Conservation (phyloP, 768 basidiomycete genomes). For the Glaciozyma antarctica region DNA sequence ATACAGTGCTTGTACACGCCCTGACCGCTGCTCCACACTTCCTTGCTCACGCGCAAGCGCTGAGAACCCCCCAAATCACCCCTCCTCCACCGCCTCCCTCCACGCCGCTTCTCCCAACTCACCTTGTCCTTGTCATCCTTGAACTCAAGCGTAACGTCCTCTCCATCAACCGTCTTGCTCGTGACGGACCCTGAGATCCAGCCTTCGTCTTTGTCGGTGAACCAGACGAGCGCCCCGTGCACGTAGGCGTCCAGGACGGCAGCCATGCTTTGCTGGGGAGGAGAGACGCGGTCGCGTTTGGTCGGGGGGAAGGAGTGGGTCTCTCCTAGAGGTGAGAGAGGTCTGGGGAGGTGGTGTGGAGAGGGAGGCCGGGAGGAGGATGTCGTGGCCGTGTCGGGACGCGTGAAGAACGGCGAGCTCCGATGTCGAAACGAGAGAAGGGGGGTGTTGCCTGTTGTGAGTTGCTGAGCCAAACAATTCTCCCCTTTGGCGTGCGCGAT, state of each 20-base stretch:
- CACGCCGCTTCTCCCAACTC: slow-evolving; percentile 12
- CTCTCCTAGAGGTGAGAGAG: no score
- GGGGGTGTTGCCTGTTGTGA: no score
- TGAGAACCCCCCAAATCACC: neutral
- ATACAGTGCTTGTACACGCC: neutral
- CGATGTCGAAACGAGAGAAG: no score
- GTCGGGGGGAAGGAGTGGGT: neutral
- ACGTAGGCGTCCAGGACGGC: slow-evolving; percentile 10
- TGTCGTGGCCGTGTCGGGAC: no score
- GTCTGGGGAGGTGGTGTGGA: neutral
- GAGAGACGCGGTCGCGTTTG: neutral
- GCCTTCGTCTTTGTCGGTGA: slow-evolving; percentile 84
- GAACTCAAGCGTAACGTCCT: slow-evolving; percentile 69
- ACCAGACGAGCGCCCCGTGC: slow-evolving; percentile 43
- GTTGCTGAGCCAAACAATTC: no score
- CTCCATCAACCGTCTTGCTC: slow-evolving; percentile 57
- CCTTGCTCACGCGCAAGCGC: neutral
- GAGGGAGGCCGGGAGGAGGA: neutral
- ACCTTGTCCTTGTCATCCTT: slow-evolving; percentile 90
- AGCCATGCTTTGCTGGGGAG: neutral
- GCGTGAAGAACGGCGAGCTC: no score
- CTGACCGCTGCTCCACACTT: neutral
- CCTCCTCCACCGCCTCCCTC: neutral
- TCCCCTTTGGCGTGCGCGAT: no score
- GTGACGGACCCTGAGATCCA: slow-evolving; percentile 86